phyloP scores from a whole-genome alignment of 2,329 filamentous ascomycete genomes.

The Xenoacremonium recifei region DNA sequence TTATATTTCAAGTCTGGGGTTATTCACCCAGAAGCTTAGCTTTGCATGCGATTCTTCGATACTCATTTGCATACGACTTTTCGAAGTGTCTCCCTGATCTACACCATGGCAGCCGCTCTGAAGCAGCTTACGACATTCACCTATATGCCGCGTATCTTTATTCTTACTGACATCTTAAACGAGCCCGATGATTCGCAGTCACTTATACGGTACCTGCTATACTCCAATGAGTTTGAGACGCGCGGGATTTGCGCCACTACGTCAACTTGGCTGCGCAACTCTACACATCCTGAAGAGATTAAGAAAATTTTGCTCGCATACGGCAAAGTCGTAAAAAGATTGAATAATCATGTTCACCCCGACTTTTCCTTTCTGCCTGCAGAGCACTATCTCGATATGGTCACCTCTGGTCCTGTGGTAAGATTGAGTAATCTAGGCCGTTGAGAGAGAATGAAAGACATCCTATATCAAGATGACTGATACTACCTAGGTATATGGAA shows the following conservation, averaged over 20 bases:
- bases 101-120: too few relatives aligned
- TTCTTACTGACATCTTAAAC: slow-evolving; percentile 42
- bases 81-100: too few relatives aligned
- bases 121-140: neutral
- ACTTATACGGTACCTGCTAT: slow-evolving; percentile 40
- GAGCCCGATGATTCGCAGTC: slow-evolving; percentile 44
- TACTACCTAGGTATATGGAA: too few relatives aligned
- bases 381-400: slow-evolving; percentile 28
- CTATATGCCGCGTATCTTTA: slow-evolving; percentile 34
- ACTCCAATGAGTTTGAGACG: slow-evolving; percentile 43
- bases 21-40: too few relatives aligned
- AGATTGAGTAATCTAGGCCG: too few relatives aligned
- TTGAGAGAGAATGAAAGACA: slow-evolving; percentile 31
- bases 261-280: slow-evolving; percentile 40
- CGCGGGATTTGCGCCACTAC: slow-evolving; percentile 41
- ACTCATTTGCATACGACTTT: too few relatives aligned
- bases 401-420: slow-evolving; percentile 32
- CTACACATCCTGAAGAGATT: slow-evolving; percentile 40
- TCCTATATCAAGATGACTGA: slow-evolving; percentile 36
- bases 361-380: slow-evolving; percentile 37
- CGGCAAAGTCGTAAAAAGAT: slow-evolving; percentile 39
- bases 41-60: too few relatives aligned
- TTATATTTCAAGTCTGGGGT: too few relatives aligned
- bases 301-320: slow-evolving; percentile 41
- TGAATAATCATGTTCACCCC: slow-evolving; percentile 44